phyloP scores from a whole-genome alignment of 306 rosid species.

The Carpinus fangiana region DNA sequence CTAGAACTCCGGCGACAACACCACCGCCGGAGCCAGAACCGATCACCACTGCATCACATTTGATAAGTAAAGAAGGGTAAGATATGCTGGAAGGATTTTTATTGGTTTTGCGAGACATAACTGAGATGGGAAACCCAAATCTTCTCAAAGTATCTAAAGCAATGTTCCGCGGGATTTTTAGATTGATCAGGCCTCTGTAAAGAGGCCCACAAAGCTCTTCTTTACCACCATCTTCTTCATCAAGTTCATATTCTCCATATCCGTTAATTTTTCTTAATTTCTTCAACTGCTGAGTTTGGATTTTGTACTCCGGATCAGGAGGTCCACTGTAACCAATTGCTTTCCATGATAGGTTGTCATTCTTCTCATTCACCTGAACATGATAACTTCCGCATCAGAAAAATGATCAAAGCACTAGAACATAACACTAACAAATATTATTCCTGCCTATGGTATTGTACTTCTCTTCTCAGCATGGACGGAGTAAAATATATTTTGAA shows the following conservation, averaged over 20 bases:
- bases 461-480: too few species aligned
- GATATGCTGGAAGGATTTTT: conserved; percentile 18
- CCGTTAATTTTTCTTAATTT: conserved; percentile 10
- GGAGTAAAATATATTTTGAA: too few species aligned
- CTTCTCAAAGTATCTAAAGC: conserved; percentile 39
- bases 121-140: conserved; percentile 48
- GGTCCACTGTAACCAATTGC: conserved; percentile 78
- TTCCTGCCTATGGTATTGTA: too few species aligned
- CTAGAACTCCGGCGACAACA: conserved; percentile 68
- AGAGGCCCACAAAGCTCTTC: conserved; percentile 64
- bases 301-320: conserved; percentile 63
- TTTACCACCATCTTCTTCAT: conserved; percentile 15
- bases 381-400: background rate
- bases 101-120: conserved; percentile 22
- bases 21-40: conserved; percentile 94
- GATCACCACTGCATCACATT: conserved; percentile 73
- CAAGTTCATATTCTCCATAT: conserved; percentile 28
- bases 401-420: background rate
- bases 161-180: conserved; percentile 41
- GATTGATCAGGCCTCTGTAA: conserved; percentile 52
- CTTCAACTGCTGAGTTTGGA: conserved; percentile 27
- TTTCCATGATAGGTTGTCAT: conserved; percentile 61
- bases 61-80: conserved; percentile 53
- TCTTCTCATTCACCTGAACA: conserved; percentile 62
- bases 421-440: too few species aligned